Evolutionary conservation across 345 rosid genomes (phyloP).

Genomic region (Nasturtium officinale): DNA sequence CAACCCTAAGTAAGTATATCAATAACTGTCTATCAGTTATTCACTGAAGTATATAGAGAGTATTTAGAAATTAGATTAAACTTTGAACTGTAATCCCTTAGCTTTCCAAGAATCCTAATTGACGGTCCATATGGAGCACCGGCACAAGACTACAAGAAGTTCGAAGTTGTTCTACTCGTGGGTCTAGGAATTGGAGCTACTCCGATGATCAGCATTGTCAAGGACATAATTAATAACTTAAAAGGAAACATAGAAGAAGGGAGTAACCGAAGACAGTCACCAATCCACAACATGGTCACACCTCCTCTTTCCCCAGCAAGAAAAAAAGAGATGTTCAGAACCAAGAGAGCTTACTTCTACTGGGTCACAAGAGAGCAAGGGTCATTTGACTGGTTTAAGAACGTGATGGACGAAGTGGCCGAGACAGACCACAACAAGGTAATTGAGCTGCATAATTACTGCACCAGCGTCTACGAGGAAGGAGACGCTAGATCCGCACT

Average conservation of each 20-base stretch:
- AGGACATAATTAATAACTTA: conserved; percentile 70
- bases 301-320: conserved; percentile 38
- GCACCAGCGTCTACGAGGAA: conserved; percentile 88
- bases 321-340: conserved; percentile 53
- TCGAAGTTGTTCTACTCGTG: conserved; percentile 71
- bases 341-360: conserved; percentile 78
- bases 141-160: conserved; percentile 77
- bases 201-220: conserved; percentile 85
- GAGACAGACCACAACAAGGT: conserved; percentile 65
- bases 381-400: conserved; percentile 88
- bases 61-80: background rate
- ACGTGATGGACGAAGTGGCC: conserved; percentile 74
- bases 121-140: conserved; percentile 96
- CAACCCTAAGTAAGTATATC: conserved; percentile 52
- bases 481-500: conserved; percentile 85
- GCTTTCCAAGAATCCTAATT: conserved; percentile 68
- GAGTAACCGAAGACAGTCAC: conserved; percentile 50
- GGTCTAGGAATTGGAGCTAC: conserved; percentile 90
- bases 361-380: conserved; percentile 94
- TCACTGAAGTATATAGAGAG: background rate
- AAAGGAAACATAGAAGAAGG: conserved; percentile 40
- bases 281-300: conserved; percentile 44
- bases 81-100: conserved; percentile 32
- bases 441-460: conserved; percentile 76
- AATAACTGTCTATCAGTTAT: background rate